Percentiles rank a stretch among this genome's conserved stretches.
phyloP scores from a whole-genome alignment of 2,329 filamentous ascomycete species.

The Penicillium rolfsii region DNA sequence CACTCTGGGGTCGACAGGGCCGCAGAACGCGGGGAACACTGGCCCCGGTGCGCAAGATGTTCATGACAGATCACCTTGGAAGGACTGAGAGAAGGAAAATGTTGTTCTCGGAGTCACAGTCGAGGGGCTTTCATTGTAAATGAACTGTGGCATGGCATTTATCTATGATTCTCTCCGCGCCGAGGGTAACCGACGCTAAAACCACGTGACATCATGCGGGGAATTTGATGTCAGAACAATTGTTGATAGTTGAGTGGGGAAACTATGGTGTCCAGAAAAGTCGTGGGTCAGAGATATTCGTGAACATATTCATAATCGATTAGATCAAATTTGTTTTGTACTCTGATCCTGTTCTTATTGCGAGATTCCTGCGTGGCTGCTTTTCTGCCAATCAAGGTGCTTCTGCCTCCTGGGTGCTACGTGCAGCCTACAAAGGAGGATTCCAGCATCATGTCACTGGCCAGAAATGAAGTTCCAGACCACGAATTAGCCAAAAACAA shows the following conservation, averaged over 20 bases:
- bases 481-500: no score
- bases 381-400: not conserved
- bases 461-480: not conserved
- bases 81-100: not conserved
- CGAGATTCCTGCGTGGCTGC: not conserved
- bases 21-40: conserved; percentile 35
- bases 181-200: conserved; percentile 30
- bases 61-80: conserved; percentile 29
- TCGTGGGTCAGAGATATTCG: not conserved
- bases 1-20: conserved; percentile 30
- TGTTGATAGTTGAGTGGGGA: not conserved
- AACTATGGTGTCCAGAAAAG: not conserved
- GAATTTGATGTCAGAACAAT: not conserved
- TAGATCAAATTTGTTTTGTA: no score
- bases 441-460: not conserved
- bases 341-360: no score
- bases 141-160: conserved; percentile 21
- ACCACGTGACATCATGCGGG: conserved; percentile 27
- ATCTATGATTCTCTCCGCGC: conserved; percentile 23
- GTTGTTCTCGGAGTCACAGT: not conserved
- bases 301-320: not conserved
- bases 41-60: conserved; percentile 36
- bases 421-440: not conserved
- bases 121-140: conserved; percentile 2
- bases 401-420: not conserved